Percentiles rank a stretch among this genome's conserved stretches.
These are phyloP conservation scores for Farysia itapuensis DNA, from an alignment of 1,284 basidiomycete genomes.

Conservation along the genomic window DNA sequence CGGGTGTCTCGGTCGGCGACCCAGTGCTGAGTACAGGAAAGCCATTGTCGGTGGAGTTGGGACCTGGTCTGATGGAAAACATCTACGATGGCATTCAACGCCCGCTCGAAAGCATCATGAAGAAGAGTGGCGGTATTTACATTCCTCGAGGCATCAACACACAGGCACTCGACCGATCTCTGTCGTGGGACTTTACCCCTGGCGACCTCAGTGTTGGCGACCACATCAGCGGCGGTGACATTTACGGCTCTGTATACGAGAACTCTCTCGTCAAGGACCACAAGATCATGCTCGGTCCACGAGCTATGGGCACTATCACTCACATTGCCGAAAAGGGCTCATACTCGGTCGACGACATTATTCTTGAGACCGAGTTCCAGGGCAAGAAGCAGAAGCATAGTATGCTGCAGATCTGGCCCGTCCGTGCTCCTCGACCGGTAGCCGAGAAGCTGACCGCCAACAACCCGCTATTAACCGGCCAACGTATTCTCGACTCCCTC, in stretches of 20 bases:
- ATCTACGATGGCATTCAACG: constrained; percentile 74
- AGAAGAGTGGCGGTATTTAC: constrained; percentile 95
- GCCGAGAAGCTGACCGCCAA: constrained; percentile 92
- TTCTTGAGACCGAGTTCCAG: constrained; percentile 96
- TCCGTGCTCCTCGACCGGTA: constrained; percentile 93
- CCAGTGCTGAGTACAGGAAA: constrained; percentile 96
- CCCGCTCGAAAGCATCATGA: constrained; percentile 80
- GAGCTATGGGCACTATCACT: constrained; percentile 92
- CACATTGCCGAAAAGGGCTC: constrained; percentile 90
- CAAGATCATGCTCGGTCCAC: constrained; percentile 93
- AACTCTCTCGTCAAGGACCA: constrained; percentile 95
- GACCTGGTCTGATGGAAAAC: constrained; percentile 95
- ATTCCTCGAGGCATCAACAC: constrained; percentile 94
- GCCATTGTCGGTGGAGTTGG: constrained; percentile 93
- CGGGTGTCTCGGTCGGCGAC: constrained; percentile 84
- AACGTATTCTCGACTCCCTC: constrained; percentile 93
- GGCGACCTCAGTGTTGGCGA: constrained; percentile 74
- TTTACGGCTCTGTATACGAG: constrained; percentile 93
- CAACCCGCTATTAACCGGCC: constrained; percentile 89
- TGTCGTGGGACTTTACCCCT: constrained; percentile 97
- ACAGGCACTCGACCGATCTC: constrained; percentile 81
- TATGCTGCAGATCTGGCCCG: constrained; percentile 98
- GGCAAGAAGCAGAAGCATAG: constrained; percentile 91
- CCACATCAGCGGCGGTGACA: constrained; percentile 93
- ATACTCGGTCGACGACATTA: constrained; percentile 88